Evolutionary conservation across 2,329 filamentous ascomycete genomes (phyloP).

Genomic region (Helicocarpus griseus): DNA sequence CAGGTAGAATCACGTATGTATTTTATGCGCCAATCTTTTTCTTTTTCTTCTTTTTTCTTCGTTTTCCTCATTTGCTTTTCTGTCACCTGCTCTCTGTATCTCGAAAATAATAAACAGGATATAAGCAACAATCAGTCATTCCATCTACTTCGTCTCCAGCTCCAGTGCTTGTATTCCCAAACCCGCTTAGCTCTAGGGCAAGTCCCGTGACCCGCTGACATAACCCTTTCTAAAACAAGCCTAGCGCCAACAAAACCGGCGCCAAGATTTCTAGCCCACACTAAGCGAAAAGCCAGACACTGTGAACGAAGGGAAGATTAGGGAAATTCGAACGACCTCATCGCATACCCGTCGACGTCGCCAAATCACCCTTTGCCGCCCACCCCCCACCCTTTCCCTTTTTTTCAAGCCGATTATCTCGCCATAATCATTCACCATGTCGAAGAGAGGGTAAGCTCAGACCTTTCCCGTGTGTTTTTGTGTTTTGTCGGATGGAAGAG

Average conservation of each 20-base stretch:
- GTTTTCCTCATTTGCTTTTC: neutral
- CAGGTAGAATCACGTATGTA: neutral
- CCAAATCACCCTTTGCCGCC: conserved; percentile 17
- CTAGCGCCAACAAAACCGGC: conserved; percentile 22
- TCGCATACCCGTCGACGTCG: neutral
- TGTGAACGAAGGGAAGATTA: conserved; percentile 17
- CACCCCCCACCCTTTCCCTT: conserved; percentile 25
- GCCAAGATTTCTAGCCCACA: conserved; percentile 37
- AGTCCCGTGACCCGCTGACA: conserved; percentile 9
- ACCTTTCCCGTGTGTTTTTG: conserved; percentile 7
- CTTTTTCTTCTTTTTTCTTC: neutral
- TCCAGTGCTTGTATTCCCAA: neutral
- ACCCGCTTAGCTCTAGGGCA: conserved; percentile 30
- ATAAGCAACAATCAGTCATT: too few relatives aligned
- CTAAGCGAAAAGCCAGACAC: conserved; percentile 32
- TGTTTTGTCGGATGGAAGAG: conserved; percentile 5
- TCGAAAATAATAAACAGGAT: too few relatives aligned
- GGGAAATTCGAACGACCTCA: conserved; percentile 6
- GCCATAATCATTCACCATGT: conserved; percentile 39
- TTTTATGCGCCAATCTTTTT: neutral
- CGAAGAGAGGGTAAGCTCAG: conserved; percentile 40
- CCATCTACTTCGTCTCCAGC: too few relatives aligned
- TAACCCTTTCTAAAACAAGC: conserved; percentile 17
- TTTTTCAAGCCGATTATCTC: conserved; percentile 27
- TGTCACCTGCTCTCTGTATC: neutral